Evolutionary conservation across 345 rosid genomes (phyloP).

Genomic region (Rhodomyrtus tomentosa): DNA sequence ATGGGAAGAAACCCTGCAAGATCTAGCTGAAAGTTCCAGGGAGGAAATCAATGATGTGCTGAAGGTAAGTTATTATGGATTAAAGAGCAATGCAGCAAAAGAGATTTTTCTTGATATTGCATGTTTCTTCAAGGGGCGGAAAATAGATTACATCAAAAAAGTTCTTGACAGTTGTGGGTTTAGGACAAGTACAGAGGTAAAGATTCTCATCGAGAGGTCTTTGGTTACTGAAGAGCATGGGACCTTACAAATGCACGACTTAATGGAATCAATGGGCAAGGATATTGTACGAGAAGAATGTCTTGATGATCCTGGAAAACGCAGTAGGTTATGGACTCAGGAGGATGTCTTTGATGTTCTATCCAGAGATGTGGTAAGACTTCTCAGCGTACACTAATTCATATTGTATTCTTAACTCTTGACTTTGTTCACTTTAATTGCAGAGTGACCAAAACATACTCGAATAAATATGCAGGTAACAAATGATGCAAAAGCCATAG

Average conservation of each 20-base stretch:
- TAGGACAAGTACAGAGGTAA: background rate
- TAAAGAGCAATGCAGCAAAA: background rate
- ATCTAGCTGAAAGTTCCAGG: background rate
- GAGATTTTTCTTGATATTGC: constrained; percentile 7
- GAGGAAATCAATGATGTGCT: background rate
- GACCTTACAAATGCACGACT: background rate
- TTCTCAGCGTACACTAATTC: no score
- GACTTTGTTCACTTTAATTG: background rate
- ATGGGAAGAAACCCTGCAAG: background rate
- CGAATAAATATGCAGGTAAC: background rate
- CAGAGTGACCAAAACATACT: background rate
- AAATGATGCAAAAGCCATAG: background rate
- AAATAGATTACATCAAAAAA: background rate
- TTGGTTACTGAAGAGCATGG: background rate
- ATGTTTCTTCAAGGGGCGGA: background rate
- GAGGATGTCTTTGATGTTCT: no score
- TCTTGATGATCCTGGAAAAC: background rate
- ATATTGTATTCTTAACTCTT: fast-evolving
- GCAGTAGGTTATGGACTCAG: background rate
- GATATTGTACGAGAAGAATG: background rate
- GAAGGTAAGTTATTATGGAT: background rate
- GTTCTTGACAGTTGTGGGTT: background rate
- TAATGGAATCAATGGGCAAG: background rate
- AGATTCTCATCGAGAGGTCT: background rate
- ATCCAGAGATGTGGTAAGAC: no score